Evolutionary conservation across 371 early-diverging fungal species (phyloP).

Genomic region (Phascolomyces articulosus): DNA sequence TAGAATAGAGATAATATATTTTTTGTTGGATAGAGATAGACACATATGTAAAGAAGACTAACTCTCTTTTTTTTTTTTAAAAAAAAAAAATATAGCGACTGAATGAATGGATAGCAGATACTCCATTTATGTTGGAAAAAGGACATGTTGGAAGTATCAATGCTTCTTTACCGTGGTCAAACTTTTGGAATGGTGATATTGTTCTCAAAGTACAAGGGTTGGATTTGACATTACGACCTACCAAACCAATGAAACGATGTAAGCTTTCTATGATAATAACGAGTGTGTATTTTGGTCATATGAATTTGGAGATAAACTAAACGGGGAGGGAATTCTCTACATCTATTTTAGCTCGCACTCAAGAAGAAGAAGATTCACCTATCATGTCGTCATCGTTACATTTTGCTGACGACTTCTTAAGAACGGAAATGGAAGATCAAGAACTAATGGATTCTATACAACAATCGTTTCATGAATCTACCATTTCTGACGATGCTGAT

Average conservation of each 20-base stretch:
- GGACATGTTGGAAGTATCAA: conserved; percentile 74
- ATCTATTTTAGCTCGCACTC: conserved; percentile 10
- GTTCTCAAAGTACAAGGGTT: conserved; percentile 77
- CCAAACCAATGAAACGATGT: conserved; percentile 42
- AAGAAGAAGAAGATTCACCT: conserved; percentile 63
- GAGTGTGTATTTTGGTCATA: too few relatives aligned
- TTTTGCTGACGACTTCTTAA: conserved; percentile 86
- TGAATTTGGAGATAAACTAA: too few relatives aligned
- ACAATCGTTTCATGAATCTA: conserved; percentile 50
- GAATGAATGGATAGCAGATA: conserved; percentile 68
- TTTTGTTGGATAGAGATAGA: too few relatives aligned
- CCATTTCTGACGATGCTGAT: conserved; percentile 22
- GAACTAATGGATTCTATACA: conserved; percentile 60
- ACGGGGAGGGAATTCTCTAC: too few relatives aligned
- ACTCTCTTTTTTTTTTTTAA: neutral
- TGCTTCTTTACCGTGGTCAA: conserved; percentile 84
- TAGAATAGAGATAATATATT: too few relatives aligned
- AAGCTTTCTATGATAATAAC: conserved; percentile 4
- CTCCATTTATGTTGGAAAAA: conserved; percentile 70
- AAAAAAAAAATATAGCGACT: conserved; percentile 69
- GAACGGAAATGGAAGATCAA: conserved; percentile 65
- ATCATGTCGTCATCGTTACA: conserved; percentile 83
- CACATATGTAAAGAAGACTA: too few relatives aligned
- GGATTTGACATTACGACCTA: conserved; percentile 59
- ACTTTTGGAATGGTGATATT: conserved; percentile 80